These are phyloP conservation scores for Ophiostoma himal-ulmi DNA, from an alignment of 2,329 filamentous ascomycete species.

Conservation along the genomic window DNA sequence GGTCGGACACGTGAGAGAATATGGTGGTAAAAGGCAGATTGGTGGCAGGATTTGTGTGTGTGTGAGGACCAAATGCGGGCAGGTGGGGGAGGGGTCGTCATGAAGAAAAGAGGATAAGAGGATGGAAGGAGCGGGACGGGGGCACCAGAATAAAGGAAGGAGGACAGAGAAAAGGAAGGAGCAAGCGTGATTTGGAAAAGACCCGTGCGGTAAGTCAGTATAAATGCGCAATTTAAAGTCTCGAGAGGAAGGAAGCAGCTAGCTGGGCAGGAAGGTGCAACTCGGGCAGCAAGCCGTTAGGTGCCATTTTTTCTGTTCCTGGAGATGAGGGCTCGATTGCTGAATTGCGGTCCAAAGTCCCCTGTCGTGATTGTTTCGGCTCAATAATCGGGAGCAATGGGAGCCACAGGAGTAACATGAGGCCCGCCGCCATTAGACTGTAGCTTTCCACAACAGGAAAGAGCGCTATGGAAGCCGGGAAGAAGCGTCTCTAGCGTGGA, in stretches of 20 bases:
- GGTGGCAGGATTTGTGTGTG: not conserved
- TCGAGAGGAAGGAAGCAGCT: not conserved
- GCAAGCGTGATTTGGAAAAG: not conserved
- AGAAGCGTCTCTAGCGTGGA: conserved; percentile 13
- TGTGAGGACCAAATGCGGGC: conserved; percentile 20
- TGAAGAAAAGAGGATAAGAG: conserved; percentile 13
- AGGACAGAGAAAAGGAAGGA: not conserved
- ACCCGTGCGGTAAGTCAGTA: not conserved
- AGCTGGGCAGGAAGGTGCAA: conserved; percentile 1
- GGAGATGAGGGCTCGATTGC: not conserved
- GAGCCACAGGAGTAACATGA: not conserved
- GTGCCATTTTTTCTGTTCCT: not conserved
- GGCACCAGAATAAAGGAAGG: not conserved
- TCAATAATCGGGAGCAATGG: not conserved
- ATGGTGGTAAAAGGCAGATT: not conserved
- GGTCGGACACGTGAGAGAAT: not conserved
- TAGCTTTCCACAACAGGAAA: conserved; percentile 13
- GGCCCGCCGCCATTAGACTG: not conserved
- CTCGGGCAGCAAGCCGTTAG: not conserved
- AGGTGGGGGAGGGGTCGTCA: conserved; percentile 25
- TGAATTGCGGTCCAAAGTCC: conserved; percentile 6
- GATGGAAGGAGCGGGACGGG: not conserved
- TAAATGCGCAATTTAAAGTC: not conserved
- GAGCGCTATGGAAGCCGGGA: conserved; percentile 14
- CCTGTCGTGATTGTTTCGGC: not conserved